Evolutionary conservation across 108 stramenopile species (phyloP).

Genomic region (Nitzschia sp.): DNA sequence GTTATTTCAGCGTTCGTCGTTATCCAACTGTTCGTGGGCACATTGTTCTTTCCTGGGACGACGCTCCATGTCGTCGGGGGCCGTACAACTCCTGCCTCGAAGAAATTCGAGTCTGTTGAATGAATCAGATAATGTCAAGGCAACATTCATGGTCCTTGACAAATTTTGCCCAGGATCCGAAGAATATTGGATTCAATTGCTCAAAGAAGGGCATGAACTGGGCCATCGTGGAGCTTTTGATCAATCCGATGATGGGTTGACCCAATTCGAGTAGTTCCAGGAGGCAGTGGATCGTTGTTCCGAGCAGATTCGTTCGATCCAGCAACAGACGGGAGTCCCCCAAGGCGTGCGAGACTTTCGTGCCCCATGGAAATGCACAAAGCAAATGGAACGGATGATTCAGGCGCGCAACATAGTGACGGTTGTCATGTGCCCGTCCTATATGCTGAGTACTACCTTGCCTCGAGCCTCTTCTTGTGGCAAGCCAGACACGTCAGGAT

Average conservation of each 20-base stretch:
- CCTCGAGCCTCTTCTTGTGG: too few species aligned
- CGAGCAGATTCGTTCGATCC: neutral
- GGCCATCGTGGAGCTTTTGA: constrained; percentile 30
- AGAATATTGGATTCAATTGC: constrained; percentile 14
- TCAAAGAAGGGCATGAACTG: constrained; percentile 35
- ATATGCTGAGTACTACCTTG: too few species aligned
- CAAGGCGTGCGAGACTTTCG: too few species aligned
- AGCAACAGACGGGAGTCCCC: neutral
- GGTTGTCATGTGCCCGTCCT: too few species aligned
- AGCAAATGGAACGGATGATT: too few species aligned
- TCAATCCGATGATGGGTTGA: constrained; percentile 15
- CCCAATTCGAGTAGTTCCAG: too few species aligned
- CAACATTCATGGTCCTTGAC: constrained; percentile 33
- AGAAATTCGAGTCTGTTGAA: too few species aligned
- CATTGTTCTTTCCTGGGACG: neutral
- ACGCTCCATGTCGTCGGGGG: neutral
- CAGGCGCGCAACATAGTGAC: too few species aligned
- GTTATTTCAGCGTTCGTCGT: neutral
- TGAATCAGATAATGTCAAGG: too few species aligned
- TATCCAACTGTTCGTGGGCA: neutral
- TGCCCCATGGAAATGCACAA: too few species aligned
- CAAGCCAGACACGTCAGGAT: too few species aligned
- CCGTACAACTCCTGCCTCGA: neutral
- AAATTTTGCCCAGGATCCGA: neutral
- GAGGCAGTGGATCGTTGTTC: neutral